Evolutionary conservation across 2,329 filamentous ascomycete species (phyloP), one percentile per base, ranked within the genome.

Genomic region (Zymoseptoria passerinii): DNA sequence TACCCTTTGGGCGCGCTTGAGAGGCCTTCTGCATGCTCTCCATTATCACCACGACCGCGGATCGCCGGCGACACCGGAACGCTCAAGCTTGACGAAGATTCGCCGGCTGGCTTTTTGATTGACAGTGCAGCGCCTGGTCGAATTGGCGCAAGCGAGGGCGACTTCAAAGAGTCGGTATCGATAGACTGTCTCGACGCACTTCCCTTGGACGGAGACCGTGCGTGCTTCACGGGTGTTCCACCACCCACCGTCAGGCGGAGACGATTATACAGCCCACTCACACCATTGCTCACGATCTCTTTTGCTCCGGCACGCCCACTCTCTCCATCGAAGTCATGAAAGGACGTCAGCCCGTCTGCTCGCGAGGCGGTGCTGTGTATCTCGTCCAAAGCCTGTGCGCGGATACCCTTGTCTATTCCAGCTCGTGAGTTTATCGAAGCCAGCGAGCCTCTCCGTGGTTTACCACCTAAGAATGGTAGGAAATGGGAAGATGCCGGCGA

Each of bases 311-410:
- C 48, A 23, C 66, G 61, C 20, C 56, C 58, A 40, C 58, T 63
- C 4, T 92, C 90, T 73, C 92, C 89, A 62, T 94, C 89, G 68
- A 95, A 92, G 70, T 96, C 92, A 74, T 95, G 95, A 75, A 97
- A 97, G 8, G 91, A 95, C 2, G 92, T 97, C 52, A 97, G 80
- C 35, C 85, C 83, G 62, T 88, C 88, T 35, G 89, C 89, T 71
- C 89, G 88, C 69, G 89, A 95, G n/a, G 92, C 91, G 5, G 89
- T 86, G 54, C 80, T 90, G 73, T 96, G 92, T 65, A 96, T 96
- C 67, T 89, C 86, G 74, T 95, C 88, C 61, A 96, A 83, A 18
- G 87, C 83, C 62, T 90, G 83, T 35, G 88, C 84, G 44, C 92
- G 80, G 58, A 89, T 86, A 62, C 90, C 88, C 70, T 84, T 88